Conservation (phyloP, 768 basidiomycete species). For the Melanogaster broomeanus region DNA sequence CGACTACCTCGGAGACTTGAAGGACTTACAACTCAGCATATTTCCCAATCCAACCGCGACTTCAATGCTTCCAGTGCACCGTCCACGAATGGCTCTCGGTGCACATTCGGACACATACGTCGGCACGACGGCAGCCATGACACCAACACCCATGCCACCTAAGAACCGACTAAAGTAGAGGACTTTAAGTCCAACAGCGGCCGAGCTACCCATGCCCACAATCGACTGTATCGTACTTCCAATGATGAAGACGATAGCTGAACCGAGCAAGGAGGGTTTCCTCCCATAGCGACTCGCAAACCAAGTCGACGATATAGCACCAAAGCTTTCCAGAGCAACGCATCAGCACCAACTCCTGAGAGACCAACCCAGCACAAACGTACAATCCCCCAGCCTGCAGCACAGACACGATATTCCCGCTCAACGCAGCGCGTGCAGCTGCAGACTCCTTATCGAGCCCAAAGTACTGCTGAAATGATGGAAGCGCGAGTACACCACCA, state of each 20-base stretch:
- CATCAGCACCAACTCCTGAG: background rate
- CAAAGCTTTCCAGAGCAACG: constrained; percentile 19
- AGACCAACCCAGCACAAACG: constrained; percentile 5
- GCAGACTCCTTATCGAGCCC: constrained; percentile 28
- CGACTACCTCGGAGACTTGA: background rate
- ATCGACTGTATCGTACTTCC: constrained; percentile 37
- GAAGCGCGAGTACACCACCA: constrained; percentile 37
- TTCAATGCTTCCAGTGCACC: constrained; percentile 37
- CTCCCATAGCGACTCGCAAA: constrained; percentile 36
- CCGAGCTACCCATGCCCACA: constrained; percentile 32
- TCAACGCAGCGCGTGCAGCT: constrained; percentile 27
- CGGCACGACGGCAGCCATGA: constrained; percentile 37
- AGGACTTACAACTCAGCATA: constrained; percentile 36
- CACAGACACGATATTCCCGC: constrained; percentile 40
- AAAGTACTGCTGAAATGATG: constrained; percentile 38
- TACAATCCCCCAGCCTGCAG: constrained; percentile 39
- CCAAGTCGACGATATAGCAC: constrained; percentile 30
- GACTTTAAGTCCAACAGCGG: constrained; percentile 25
- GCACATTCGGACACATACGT: constrained; percentile 40
- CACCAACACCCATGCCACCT: constrained; percentile 48
- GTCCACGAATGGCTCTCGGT: constrained; percentile 38
- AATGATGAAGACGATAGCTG: constrained; percentile 34
- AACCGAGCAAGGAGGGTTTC: constrained; percentile 32
- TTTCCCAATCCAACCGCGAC: constrained; percentile 34
- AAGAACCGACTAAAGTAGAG: constrained; percentile 44